phyloP scores from a whole-genome alignment of 148 eudicot genomes.

The Chenopodium album region DNA sequence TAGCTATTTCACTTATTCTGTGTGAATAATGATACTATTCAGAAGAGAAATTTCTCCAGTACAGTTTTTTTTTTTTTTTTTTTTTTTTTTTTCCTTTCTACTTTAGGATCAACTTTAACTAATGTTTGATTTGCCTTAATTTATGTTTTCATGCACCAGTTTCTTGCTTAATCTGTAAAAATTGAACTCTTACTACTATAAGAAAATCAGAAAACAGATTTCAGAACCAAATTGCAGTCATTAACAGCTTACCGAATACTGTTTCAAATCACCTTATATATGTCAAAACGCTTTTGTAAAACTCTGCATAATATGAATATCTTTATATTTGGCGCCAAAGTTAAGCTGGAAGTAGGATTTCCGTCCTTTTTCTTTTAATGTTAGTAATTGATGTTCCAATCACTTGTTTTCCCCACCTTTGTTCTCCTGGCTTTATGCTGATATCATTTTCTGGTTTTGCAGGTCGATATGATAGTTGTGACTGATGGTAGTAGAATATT shows the following conservation, averaged over 20 bases:
- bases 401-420: background rate
- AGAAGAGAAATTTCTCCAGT: background rate
- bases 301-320: background rate
- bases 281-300: background rate
- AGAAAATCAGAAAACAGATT: background rate
- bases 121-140: background rate
- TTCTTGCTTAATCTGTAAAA: background rate
- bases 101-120: background rate
- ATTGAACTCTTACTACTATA: background rate
- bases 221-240: background rate
- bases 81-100: no score
- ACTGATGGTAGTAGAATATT: constrained; percentile 99
- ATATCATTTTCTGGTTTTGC: constrained; percentile 22
- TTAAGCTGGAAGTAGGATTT: background rate
- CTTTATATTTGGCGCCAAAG: background rate
- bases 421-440: background rate
- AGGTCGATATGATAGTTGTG: constrained; percentile 99
- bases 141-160: background rate
- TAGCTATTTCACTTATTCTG: background rate
- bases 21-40: background rate
- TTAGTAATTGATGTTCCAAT: background rate
- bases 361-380: background rate
- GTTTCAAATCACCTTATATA: background rate
- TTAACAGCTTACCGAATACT: background rate
- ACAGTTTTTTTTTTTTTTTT: background rate